Evolutionary conservation across 2,329 filamentous ascomycete genomes (phyloP), one percentile per base, ranked within the genome.

Genomic region (Didymella lethalis): DNA sequence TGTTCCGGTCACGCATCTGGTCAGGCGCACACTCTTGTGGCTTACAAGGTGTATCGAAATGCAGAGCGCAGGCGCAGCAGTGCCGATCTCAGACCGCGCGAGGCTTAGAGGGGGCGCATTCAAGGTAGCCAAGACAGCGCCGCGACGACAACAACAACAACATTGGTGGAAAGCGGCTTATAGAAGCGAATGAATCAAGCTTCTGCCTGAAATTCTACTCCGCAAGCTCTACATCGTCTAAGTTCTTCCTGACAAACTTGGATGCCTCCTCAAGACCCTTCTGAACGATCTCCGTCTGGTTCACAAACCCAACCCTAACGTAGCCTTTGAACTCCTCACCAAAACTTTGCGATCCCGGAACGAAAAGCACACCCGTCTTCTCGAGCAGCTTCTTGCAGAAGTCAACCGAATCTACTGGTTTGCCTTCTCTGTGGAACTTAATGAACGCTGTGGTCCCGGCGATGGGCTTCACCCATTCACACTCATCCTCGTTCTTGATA

Each of bases 381-480:
- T 87, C 83, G 28, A 91, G 78, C 34, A 96, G 76, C 69, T 87
- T 84, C 65, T 86, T 79, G 67, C 90, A 94, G 66, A 96, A 89
- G 4, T 81, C 81, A n/a, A 84, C 85, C 62, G 93, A 90, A 67
- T 94, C 86, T 0, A 96, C 83, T 1, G 86, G 83, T 71, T 83
- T 81, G 0, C 84, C 86, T 45, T 84, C 83, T 49, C 83, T 82
- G 52, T 80, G 81, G 64, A 96, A 92, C 67, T 85, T 86, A 56
- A 96, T 78, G 69, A 96, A 91, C 0, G 90, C 90, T 8, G 90
- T 94, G 2, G 91, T 96, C 0, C 92, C 92, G 0, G 90, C 91
- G 5, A 85, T 85, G 1, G 92, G 92, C 75, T 86, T 90, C 4
- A 88, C 82, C 90, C 90, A 95, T 1, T 84, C 84, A 67, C 87